A percentile compares a stretch with the other conserved stretches of the same genome.
phyloP scores from a whole-genome alignment of 148 eudicot species.

The Gaultheria prostrata region DNA sequence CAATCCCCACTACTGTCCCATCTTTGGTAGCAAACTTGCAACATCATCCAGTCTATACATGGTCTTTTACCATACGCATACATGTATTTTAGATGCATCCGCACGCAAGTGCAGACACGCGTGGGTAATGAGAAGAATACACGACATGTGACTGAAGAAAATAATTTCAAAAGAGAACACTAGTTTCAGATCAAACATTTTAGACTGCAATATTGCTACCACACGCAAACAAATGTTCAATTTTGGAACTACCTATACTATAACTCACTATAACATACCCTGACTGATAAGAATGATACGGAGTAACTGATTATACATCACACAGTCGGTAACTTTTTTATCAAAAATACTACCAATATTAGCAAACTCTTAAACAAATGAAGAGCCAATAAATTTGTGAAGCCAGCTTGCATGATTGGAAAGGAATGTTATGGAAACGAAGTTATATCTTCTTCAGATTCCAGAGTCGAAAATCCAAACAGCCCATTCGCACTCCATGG shows the following conservation, averaged over 20 bases:
- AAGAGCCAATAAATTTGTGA: neutral
- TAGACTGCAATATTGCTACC: neutral
- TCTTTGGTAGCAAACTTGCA: slow-evolving; percentile 33
- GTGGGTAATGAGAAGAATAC: too few species aligned
- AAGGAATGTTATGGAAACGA: neutral
- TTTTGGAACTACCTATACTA: neutral
- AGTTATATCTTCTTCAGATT: neutral
- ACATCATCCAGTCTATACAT: slow-evolving; percentile 56
- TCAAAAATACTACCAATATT: neutral
- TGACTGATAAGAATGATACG: neutral
- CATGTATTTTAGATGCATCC: neutral
- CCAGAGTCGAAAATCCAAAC: neutral
- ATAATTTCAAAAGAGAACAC: neutral
- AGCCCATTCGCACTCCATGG: neutral
- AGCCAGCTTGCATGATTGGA: neutral
- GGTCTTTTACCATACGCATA: neutral
- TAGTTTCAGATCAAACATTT: slow-evolving; percentile 1
- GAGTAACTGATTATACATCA: neutral
- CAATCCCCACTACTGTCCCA: slow-evolving; percentile 23
- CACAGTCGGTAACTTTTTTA: neutral
- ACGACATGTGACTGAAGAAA: too few species aligned
- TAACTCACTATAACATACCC: neutral
- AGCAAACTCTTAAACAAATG: neutral
- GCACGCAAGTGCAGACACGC: neutral
- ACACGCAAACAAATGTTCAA: slow-evolving; percentile 1